phyloP scores from a whole-genome alignment of 129 eudicot genomes.

The Flaveria brownii region DNA sequence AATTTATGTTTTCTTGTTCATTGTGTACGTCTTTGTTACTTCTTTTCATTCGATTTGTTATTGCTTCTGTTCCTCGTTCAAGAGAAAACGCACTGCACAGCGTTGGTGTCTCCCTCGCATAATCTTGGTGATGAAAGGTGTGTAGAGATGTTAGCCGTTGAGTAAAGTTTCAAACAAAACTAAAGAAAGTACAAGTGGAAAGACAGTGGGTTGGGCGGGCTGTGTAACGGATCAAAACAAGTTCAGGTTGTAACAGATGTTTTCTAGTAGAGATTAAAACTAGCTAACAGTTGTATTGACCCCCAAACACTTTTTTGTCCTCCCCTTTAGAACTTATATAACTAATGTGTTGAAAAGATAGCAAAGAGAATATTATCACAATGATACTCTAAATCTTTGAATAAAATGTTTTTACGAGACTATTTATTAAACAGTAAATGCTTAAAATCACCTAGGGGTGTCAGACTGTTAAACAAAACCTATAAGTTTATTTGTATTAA shows the following conservation, averaged over 20 bases:
- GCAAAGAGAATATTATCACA: not conserved
- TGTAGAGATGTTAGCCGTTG: not conserved
- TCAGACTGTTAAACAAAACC: no score
- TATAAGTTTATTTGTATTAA: not conserved
- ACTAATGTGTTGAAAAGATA: not conserved
- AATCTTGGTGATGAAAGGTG: constrained; percentile 28
- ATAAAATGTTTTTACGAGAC: not conserved
- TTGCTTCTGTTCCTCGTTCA: constrained; percentile 31
- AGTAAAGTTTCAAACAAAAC: not conserved
- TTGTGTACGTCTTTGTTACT: not conserved
- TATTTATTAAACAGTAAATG: not conserved
- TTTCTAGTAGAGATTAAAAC: not conserved
- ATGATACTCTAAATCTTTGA: not conserved
- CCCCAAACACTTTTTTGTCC: not conserved
- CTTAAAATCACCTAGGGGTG: not conserved
- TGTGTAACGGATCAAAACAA: not conserved
- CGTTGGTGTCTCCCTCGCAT: constrained; percentile 20
- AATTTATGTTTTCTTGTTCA: constrained; percentile 24
- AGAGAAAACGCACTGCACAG: constrained; percentile 20
- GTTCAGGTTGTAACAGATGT: not conserved
- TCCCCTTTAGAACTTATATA: not conserved
- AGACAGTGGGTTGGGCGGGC: not conserved
- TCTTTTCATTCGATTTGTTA: constrained; percentile 16
- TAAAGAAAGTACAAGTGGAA: not conserved
- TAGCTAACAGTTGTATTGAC: not conserved